phyloP scores from a whole-genome alignment of 2,329 filamentous ascomycete genomes.

The Chalaropsis ovoidea region DNA sequence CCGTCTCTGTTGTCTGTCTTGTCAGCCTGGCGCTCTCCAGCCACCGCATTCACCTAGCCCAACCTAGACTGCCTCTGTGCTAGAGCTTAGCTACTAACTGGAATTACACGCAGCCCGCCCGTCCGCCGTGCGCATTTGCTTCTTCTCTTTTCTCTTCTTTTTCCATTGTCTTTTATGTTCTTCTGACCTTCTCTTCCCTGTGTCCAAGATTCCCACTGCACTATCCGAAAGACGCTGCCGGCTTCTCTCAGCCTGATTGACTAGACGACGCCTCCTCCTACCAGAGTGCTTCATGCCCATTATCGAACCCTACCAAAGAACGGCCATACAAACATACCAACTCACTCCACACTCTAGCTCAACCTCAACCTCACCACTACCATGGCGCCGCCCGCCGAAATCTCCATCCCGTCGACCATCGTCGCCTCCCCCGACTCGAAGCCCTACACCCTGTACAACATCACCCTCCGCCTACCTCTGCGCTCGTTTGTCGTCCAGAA shows the following conservation, averaged over 20 bases:
- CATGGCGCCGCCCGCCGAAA: conserved; percentile 57
- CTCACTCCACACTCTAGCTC: background rate
- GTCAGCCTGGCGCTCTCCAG: conserved; percentile 5
- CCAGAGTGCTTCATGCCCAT: conserved; percentile 1
- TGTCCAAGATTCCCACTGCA: background rate
- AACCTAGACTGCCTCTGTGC: background rate
- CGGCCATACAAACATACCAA: background rate
- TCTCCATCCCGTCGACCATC: conserved; percentile 57
- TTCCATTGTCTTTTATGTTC: background rate
- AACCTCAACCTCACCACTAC: conserved; percentile 26
- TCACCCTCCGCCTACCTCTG: conserved; percentile 64
- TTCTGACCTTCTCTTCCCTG: background rate
- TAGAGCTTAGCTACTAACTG: conserved; percentile 8
- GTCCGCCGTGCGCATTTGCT: background rate
- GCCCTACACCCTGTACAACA: conserved; percentile 67
- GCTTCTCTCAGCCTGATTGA: background rate
- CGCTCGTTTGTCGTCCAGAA: conserved; percentile 67
- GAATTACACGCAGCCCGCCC: background rate
- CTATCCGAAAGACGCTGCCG: background rate
- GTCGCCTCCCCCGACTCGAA: conserved; percentile 47
- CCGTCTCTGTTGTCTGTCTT: background rate
- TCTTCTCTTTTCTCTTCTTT: background rate
- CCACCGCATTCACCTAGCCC: conserved; percentile 10
- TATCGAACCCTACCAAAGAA: background rate
- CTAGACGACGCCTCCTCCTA: background rate